Evolutionary conservation across 1,284 basidiomycete genomes (phyloP).

Genomic region (Papiliotrema flavescens): DNA sequence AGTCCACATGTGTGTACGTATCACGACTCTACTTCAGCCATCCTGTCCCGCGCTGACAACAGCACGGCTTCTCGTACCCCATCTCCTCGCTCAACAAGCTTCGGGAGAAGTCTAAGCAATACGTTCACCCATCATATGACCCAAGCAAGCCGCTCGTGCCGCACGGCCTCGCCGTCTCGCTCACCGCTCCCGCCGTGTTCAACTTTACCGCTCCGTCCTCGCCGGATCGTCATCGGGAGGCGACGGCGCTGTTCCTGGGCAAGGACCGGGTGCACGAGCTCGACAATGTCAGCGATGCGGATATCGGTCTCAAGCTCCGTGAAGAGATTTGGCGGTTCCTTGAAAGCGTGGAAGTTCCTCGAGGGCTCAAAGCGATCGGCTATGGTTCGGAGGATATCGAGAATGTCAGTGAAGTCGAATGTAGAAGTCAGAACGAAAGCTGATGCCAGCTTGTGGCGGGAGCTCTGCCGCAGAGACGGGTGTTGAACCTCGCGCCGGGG

Average conservation of each 20-base stretch:
- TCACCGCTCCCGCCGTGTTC: conserved; percentile 88
- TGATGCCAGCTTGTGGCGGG: conserved; percentile 37
- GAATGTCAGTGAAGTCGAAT: conserved; percentile 15
- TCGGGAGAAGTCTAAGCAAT: conserved; percentile 75
- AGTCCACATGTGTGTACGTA: conserved; percentile 69
- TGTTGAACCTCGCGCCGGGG: conserved; percentile 44
- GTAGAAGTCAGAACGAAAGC: too few species aligned
- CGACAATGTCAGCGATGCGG: conserved; percentile 70
- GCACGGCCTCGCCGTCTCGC: conserved; percentile 80
- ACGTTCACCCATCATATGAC: conserved; percentile 69
- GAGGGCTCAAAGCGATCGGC: conserved; percentile 81
- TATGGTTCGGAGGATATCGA: conserved; percentile 54
- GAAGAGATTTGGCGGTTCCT: conserved; percentile 91
- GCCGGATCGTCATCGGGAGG: conserved; percentile 84
- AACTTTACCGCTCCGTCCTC: conserved; percentile 88
- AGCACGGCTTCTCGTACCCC: conserved; percentile 44
- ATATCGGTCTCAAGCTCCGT: conserved; percentile 75
- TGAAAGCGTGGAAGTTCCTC: conserved; percentile 76
- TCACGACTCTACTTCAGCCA: not conserved
- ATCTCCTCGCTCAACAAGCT: conserved; percentile 94
- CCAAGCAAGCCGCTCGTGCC: conserved; percentile 86
- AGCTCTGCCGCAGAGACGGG: conserved; percentile 45
- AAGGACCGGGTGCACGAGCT: conserved; percentile 66
- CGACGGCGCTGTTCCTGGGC: conserved; percentile 74
- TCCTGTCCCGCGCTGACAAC: not conserved